These are phyloP conservation scores for Cylindrodendrum hubeiense DNA, from an alignment of 2,329 filamentous ascomycete species.

Conservation along the genomic window DNA sequence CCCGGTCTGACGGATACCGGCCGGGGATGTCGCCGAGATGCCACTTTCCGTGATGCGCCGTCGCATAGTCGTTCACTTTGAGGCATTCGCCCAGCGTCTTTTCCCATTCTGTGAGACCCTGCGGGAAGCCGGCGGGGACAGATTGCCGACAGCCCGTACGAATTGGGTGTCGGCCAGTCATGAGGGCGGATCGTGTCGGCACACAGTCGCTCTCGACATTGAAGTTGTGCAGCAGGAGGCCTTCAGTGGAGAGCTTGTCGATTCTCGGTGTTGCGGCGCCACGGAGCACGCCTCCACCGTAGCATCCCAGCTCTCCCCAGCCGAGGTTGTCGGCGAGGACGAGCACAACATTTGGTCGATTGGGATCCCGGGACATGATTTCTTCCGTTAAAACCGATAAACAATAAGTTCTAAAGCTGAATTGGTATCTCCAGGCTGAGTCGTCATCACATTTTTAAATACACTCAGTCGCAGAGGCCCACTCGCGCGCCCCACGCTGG, in stretches of 20 bases:
- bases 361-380: constrained; percentile 31
- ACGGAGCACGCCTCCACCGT: constrained; percentile 48
- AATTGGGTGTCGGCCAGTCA: constrained; percentile 52
- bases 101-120: constrained; percentile 50
- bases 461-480: neutral
- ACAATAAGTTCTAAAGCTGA: neutral
- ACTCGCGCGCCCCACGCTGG: constrained; percentile 10
- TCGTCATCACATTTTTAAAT: constrained; percentile 2
- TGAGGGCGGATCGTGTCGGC: constrained; percentile 49
- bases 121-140: constrained; percentile 49
- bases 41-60: constrained; percentile 52
- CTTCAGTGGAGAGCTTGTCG: constrained; percentile 48
- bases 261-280: constrained; percentile 51
- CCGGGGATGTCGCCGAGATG: constrained; percentile 51
- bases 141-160: constrained; percentile 50
- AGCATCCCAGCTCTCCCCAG: constrained; percentile 52
- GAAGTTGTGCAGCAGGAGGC: constrained; percentile 51
- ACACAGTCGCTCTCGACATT: constrained; percentile 54
- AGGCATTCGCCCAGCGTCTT: constrained; percentile 47
- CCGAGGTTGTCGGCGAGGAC: constrained; percentile 53
- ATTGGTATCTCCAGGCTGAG: neutral
- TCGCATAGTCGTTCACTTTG: constrained; percentile 44
- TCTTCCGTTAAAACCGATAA: neutral
- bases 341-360: constrained; percentile 48
- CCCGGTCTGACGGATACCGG: constrained; percentile 50